A percentile compares a stretch with the other conserved stretches of the same genome.
phyloP scores from a whole-genome alignment of 345 rosid genomes.

The Tarenaya hassleriana region DNA sequence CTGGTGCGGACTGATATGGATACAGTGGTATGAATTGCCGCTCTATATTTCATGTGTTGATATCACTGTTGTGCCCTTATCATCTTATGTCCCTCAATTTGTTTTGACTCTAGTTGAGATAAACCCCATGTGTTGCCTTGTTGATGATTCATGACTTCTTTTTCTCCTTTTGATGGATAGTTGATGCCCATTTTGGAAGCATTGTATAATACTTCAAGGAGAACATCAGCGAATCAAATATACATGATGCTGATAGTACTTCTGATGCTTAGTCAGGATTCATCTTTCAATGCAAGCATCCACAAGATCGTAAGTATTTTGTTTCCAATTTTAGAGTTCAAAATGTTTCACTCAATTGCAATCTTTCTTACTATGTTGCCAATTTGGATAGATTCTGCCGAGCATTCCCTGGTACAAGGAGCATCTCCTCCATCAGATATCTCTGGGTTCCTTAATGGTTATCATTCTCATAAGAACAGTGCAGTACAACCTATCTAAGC shows the following conservation, averaged over 20 bases:
- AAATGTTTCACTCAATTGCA: conserved; percentile 2
- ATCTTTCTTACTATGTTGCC: conserved; percentile 18
- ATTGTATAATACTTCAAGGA: conserved; percentile 73
- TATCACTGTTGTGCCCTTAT: conserved; percentile 4
- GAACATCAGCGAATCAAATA: conserved; percentile 86
- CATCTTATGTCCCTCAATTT: conserved; percentile 11
- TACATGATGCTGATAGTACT: conserved; percentile 93
- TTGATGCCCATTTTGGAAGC: conserved; percentile 95
- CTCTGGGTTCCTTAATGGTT: conserved; percentile 93
- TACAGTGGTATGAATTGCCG: conserved; percentile 63
- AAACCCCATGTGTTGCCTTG: conserved; percentile 10
- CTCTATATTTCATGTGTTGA: conserved; percentile 8
- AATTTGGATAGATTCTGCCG: conserved; percentile 56
- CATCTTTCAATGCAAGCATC: conserved; percentile 86
- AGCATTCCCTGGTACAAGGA: conserved; percentile 97
- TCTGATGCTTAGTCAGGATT: conserved; percentile 96
- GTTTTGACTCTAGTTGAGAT: conserved; percentile 1
- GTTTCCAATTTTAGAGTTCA: conserved; percentile 11
- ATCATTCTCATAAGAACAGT: conserved; percentile 91
- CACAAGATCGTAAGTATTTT: conserved; percentile 72
- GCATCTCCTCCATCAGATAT: conserved; percentile 87
- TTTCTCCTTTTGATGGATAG: conserved; percentile 37
- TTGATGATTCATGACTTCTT: conserved; percentile 1
- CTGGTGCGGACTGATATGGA: conserved; percentile 96
- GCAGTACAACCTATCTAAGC: conserved; percentile 87